Conservation (phyloP, 208 protist genomes). For the Crithidia fasciculata region DNA sequence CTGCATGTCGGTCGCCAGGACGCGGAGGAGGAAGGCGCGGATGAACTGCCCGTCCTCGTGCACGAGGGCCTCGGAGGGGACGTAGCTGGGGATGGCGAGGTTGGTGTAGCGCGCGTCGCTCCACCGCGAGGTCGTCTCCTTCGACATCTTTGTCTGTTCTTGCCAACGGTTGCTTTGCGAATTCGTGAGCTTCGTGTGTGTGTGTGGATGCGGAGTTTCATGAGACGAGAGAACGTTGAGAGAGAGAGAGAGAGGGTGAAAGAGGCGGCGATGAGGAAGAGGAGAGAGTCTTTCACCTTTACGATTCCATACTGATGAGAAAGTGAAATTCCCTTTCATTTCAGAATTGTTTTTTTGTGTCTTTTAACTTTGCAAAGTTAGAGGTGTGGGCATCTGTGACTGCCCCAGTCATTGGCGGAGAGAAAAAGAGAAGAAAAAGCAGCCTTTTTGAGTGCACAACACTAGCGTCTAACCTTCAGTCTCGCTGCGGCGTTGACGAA, state of each 20-base stretch:
- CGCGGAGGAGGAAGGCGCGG: slow-evolving; percentile 79
- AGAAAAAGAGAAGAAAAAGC: slow-evolving; percentile 4
- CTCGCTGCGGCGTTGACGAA: too few species aligned
- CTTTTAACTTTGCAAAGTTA: too few species aligned
- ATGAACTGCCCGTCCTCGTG: slow-evolving; percentile 87
- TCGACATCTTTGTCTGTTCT: slow-evolving; percentile 23
- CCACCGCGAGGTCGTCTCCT: slow-evolving; percentile 66
- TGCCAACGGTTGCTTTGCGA: too few species aligned
- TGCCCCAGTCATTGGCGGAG: background rate
- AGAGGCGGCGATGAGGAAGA: too few species aligned
- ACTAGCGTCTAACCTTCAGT: too few species aligned
- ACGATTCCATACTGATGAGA: too few species aligned
- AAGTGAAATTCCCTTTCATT: too few species aligned
- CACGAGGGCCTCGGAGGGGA: slow-evolving; percentile 82
- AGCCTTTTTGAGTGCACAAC: background rate
- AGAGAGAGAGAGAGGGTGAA: slow-evolving; percentile 14
- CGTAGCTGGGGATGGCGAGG: slow-evolving; percentile 81
- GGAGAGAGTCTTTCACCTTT: too few species aligned
- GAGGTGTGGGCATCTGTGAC: too few species aligned
- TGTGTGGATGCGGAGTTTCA: too few species aligned
- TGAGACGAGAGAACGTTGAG: background rate
- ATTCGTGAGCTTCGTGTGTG: too few species aligned
- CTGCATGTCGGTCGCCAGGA: slow-evolving; percentile 75
- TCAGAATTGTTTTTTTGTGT: too few species aligned
- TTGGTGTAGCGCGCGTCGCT: slow-evolving; percentile 84